Percentiles rank a stretch among this genome's conserved stretches.
phyloP scores from a whole-genome alignment of 1,139 yeast species.

The Yamadazyma dendronema region DNA sequence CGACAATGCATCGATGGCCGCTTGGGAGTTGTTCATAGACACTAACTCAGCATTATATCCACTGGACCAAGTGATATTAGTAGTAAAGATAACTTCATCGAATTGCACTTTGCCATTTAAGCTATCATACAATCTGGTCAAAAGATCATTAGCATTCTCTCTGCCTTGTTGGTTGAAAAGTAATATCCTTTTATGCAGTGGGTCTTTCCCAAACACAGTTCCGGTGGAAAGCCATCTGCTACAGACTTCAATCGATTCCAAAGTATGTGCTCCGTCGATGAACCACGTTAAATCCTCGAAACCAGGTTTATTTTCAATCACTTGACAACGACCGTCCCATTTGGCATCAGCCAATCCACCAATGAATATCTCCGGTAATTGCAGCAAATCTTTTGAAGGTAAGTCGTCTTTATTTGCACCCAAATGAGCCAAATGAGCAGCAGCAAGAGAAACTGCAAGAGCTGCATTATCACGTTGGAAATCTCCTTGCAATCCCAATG shows the following conservation, averaged over 20 bases:
- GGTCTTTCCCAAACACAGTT: conserved; percentile 18
- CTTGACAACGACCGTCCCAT: conserved; percentile 97
- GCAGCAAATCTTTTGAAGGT: conserved; percentile 25
- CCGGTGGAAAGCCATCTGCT: conserved; percentile 68
- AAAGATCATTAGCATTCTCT: conserved; percentile 66
- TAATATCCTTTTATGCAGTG: conserved; percentile 42
- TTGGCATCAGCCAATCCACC: conserved; percentile 65
- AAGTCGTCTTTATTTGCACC: conserved; percentile 28
- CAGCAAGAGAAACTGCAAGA: conserved; percentile 74
- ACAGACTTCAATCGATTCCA: conserved; percentile 80
- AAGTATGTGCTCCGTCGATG: conserved; percentile 95
- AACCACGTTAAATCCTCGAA: conserved; percentile 63
- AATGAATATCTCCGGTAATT: conserved; percentile 55
- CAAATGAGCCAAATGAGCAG: conserved; percentile 55
- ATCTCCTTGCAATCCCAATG: conserved; percentile 81
- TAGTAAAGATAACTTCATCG: conserved; percentile 79
- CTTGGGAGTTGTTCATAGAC: conserved; percentile 78
- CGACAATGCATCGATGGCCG: conserved; percentile 68
- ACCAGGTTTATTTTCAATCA: conserved; percentile 42
- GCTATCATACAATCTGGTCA: conserved; percentile 50
- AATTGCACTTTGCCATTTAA: conserved; percentile 42
- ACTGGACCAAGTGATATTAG: conserved; percentile 87
- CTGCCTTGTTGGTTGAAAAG: conserved; percentile 93
- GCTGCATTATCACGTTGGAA: conserved; percentile 89
- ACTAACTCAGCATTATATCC: conserved; percentile 87